Conservation (phyloP, 1,284 basidiomycete genomes). For the Boletellus deceptivus region DNA sequence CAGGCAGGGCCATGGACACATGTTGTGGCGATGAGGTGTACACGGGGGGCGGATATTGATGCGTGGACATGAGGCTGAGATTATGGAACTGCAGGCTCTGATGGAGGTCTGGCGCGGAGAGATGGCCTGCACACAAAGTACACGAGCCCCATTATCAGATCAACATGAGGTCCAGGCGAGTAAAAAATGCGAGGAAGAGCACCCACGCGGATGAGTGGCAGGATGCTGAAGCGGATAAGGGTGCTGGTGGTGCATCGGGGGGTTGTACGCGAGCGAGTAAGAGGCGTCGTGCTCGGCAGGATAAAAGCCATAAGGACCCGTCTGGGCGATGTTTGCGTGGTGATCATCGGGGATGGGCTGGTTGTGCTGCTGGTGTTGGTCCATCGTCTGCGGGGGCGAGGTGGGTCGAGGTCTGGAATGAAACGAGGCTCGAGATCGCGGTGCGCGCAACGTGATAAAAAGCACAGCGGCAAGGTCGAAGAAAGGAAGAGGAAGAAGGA, state of each 20-base stretch:
- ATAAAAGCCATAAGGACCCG: conserved; percentile 38
- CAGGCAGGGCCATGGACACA: conserved; percentile 50
- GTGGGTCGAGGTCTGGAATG: conserved; percentile 37
- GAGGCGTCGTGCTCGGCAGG: conserved; percentile 41
- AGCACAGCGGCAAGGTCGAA: conserved; percentile 25
- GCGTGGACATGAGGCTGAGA: conserved; percentile 49
- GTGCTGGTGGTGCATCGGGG: conserved; percentile 38
- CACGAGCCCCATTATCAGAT: conserved; percentile 53
- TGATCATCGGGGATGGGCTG: conserved; percentile 43
- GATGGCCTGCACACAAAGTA: conserved; percentile 50
- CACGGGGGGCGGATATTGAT: conserved; percentile 46
- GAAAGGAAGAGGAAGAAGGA: conserved; percentile 23
- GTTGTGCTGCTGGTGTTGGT: conserved; percentile 39
- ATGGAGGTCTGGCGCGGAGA: conserved; percentile 55
- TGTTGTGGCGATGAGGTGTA: conserved; percentile 52
- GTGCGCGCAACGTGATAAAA: conserved; percentile 33
- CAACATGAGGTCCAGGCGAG: conserved; percentile 48
- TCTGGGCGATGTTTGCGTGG: conserved; percentile 37
- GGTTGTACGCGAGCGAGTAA: conserved; percentile 42
- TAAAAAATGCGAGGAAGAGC: conserved; percentile 38
- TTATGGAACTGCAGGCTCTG: conserved; percentile 47
- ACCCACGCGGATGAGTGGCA: conserved; percentile 55
- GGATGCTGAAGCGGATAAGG: conserved; percentile 44
- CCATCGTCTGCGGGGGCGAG: conserved; percentile 38
- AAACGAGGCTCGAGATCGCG: conserved; percentile 32